A percentile compares a stretch with the other conserved stretches of the same genome.
phyloP scores from a whole-genome alignment of 768 basidiomycete species.

The Termitomyces sp. region DNA sequence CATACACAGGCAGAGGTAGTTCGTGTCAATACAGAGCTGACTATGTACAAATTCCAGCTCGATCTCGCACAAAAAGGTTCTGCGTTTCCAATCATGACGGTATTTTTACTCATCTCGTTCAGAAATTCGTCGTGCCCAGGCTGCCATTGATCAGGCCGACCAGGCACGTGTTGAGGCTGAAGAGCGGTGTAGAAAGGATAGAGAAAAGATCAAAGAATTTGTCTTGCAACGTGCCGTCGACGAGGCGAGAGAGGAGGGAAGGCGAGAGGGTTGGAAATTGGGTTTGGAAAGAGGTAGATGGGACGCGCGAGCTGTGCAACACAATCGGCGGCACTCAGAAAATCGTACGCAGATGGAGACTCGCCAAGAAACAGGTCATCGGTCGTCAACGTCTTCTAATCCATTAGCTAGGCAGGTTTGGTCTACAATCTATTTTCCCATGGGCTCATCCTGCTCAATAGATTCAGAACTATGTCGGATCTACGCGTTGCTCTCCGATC shows the following conservation, averaged over 20 bases:
- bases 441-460: not conserved
- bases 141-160: conserved; percentile 42
- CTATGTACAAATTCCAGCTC: conserved; percentile 52
- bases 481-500: not conserved
- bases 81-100: not conserved
- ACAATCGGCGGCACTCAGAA: not conserved
- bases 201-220: conserved; percentile 39
- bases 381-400: not conserved
- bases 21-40: conserved; percentile 39
- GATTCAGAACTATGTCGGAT: not conserved
- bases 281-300: conserved; percentile 30
- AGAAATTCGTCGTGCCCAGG: conserved; percentile 53
- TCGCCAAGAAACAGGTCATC: not conserved
- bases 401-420: not conserved
- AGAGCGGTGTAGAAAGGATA: conserved; percentile 34
- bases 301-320: conserved; percentile 6
- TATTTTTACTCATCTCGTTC: not conserved
- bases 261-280: conserved; percentile 44
- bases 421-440: not conserved
- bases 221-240: conserved; percentile 42
- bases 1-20: conserved; percentile 24
- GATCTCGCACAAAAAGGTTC: conserved; percentile 48
- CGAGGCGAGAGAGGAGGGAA: conserved; percentile 48
- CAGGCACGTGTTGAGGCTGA: conserved; percentile 44
- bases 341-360: not conserved